Base-by-base conservation (phyloP, 495 filamentous ascomycete genomes). In the Hypoxylon intermedium region DNA sequence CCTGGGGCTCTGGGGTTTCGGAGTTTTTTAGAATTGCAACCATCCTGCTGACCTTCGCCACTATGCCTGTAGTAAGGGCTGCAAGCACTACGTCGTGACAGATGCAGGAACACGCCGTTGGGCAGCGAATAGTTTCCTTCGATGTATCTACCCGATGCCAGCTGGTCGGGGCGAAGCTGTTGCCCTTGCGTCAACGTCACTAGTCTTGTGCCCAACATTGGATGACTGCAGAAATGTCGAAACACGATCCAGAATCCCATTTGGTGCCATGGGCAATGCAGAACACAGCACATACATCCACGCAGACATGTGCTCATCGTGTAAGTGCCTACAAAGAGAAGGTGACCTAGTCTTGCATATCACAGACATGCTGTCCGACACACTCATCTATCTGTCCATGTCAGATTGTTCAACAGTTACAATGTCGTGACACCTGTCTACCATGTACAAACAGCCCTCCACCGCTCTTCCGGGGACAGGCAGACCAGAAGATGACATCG, bases 11-110 rank as follows among this genome's bases (percentile, higher is more conserved):
- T 60, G 46, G 50, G 55, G 56, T 65, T 60, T 60, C 62, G 62
- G 62, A 60, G 40, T 51, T 60, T 60, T 65, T 65, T 55, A 52
- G 50, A 60, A 65, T 56, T 60, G 26, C 56, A 47, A 56, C 56
- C 56, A n/a, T 41, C 36, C 53, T 56, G 24, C 49, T 55, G 38
- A 50, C 42, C 45, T 54, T 65, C 45, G 56, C 45, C 30, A 41
- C 61, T 59, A 58, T 26, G 53, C 31, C 61, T 21, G 38, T 50
- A 45, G 30, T 53, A 38, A 55, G 41, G 43, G 54, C 61, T 65
- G 55, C 54, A 55, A 56, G 20, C 45, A 20, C 37, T 23, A 36
- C 45, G 51, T 19, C 43, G 21, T 43, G 33, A 43, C 7, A 26
- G 9, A 48, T 43, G 56, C 56, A 51, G 24, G 50, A 43, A 42